Evolutionary conservation across 345 rosid species (phyloP), one percentile per base, ranked within the genome.

Genomic region (Aquilaria yunnanensis): DNA sequence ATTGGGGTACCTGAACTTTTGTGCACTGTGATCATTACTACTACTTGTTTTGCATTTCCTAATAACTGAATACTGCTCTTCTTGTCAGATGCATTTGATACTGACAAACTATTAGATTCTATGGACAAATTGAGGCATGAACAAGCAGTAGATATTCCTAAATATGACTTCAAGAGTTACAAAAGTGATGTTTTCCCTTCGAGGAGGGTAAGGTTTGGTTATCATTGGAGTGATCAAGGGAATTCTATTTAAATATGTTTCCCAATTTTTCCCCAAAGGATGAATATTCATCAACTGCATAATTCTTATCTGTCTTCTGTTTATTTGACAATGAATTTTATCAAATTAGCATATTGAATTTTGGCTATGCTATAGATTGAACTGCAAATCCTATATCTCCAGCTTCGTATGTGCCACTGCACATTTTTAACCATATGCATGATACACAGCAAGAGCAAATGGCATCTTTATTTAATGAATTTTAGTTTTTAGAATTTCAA

Each of bases 121-220:
- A 90, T 94, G 95, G 95, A 90, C 75, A 90, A 81, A 63, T 71
- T 94, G 88, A 88, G 89, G 81, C 89, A 78, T 72, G 85, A 92
- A 49, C 71, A 77, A 78, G 95, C 99, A 47, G 97, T 94, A 69
- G 97, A 94, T 81, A 77, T 94, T 70, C 92, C 99, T 56, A 85
- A 88, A 61, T 94, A 94, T 33, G 96, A 94, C 75, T 94, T 84
- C 80, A 90, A 81, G 86, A 88, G 89, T 75, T 91, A 87, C 74
- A 85, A 83, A 65, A 83, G 74, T 57, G 79, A 80, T 65, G 70
- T 81, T 66, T 81, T 76, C 59, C 76, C 83, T 12, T 79, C 83
- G 56, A 81, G 90, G 80, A 81, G 90, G 90, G 95, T 87, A 81
- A 14, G 57, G 52, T 62, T 55, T 67, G 32, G 14, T 52, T 59